phyloP scores from a whole-genome alignment of 768 basidiomycete species.

The Lepiota brunneoincarnata region DNA sequence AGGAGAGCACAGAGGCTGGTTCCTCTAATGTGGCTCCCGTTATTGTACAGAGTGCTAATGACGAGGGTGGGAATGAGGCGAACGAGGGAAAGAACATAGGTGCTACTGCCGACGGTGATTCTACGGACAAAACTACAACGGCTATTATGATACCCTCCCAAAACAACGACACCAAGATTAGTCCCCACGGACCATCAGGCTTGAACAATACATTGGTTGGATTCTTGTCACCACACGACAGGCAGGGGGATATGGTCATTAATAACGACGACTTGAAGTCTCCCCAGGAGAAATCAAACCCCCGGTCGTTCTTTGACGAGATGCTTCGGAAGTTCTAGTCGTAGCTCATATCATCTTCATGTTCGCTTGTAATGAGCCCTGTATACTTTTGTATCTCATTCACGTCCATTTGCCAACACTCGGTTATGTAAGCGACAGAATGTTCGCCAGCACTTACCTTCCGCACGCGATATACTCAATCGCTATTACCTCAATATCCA shows the following conservation, averaged over 20 bases:
- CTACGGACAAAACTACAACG: background rate
- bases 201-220: background rate
- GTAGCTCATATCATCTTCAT: background rate
- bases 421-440: conserved; percentile 4
- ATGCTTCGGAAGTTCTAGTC: background rate
- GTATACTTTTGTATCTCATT: background rate
- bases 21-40: background rate
- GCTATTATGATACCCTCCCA: background rate
- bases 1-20: conserved; percentile 4
- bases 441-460: conserved; percentile 41
- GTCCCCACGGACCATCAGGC: background rate
- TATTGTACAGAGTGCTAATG: background rate
- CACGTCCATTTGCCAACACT: background rate
- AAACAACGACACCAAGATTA: background rate
- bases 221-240: background rate
- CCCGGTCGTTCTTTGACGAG: background rate
- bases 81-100: conserved; percentile 1
- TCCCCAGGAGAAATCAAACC: background rate
- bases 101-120: background rate
- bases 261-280: background rate
- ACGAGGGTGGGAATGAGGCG: background rate
- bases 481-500: conserved; percentile 63
- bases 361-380: background rate
- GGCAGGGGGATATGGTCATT: background rate
- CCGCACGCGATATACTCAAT: conserved; percentile 66